A percentile compares a stretch with the other conserved stretches of the same genome.
Conservation (phyloP, 352 stramenopile species). For the Phytophthora ohioensis region DNA sequence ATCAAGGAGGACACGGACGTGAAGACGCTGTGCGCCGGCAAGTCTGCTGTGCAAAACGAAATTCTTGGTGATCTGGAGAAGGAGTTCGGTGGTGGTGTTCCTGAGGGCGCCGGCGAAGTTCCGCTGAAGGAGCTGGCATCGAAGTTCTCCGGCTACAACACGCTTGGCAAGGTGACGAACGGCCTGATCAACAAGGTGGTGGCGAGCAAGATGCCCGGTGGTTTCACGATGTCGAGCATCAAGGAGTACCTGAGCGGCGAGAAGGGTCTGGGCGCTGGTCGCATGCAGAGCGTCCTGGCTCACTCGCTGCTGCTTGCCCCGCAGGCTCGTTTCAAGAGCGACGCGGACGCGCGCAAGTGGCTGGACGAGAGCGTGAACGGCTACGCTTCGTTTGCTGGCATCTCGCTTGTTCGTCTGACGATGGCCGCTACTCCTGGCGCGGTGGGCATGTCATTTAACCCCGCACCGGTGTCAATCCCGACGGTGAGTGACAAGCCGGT, state of each 20-base stretch:
- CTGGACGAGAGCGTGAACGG: constrained; percentile 72
- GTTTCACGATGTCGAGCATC: constrained; percentile 84
- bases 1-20: constrained; percentile 79
- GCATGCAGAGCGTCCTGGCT: constrained; percentile 80
- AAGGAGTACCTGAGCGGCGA: constrained; percentile 69
- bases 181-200: constrained; percentile 79
- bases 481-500: constrained; percentile 72
- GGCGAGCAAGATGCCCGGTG: constrained; percentile 85
- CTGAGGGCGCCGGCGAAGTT: constrained; percentile 75
- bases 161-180: constrained; percentile 73
- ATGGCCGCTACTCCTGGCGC: constrained; percentile 36
- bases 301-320: constrained; percentile 74
- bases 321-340: constrained; percentile 72
- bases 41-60: constrained; percentile 91
- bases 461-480: constrained; percentile 54
- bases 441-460: constrained; percentile 46
- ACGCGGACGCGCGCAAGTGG: constrained; percentile 81
- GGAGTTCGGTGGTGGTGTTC: constrained; percentile 78
- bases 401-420: constrained; percentile 57
- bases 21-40: constrained; percentile 85
- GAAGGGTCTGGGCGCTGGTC: constrained; percentile 71
- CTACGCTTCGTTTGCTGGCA: constrained; percentile 78
- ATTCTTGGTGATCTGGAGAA: constrained; percentile 90
- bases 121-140: constrained; percentile 75
- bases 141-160: constrained; percentile 77